Percentiles rank a stretch among this genome's conserved stretches.
Conservation (phyloP, 176 grass and related monocot species). For the Dactylis glomerata region DNA sequence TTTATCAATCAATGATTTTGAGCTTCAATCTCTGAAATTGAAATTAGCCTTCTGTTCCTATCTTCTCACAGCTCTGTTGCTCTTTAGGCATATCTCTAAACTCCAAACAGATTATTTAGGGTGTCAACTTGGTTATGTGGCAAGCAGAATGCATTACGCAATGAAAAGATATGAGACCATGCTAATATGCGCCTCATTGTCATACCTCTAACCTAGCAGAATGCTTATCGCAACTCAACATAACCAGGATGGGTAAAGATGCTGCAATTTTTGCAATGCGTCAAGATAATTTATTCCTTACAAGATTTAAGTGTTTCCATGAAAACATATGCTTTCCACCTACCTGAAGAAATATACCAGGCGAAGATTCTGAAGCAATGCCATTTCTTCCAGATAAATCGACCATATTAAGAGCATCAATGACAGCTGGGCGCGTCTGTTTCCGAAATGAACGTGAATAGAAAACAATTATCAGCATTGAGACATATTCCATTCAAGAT, state of each 20-base stretch:
- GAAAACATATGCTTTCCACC: conserved; percentile 17
- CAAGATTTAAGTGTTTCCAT: not conserved
- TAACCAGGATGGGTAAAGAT: conserved; percentile 3
- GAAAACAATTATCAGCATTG: conserved; percentile 34
- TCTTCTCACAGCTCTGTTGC: not conserved
- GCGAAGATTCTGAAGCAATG: conserved; percentile 76
- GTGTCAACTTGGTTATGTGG: not conserved
- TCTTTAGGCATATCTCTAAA: not conserved
- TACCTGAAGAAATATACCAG: conserved; percentile 97
- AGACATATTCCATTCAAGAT: not conserved
- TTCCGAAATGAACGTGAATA: conserved; percentile 33
- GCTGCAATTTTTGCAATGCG: not conserved
- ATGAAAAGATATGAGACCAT: not conserved
- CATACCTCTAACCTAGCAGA: conserved; percentile 4
- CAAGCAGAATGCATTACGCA: not conserved
- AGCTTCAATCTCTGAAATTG: not conserved
- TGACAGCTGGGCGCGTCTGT: conserved; percentile 75
- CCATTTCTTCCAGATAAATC: conserved; percentile 82
- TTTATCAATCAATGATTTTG: not conserved
- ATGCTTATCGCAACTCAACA: not conserved
- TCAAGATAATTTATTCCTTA: not conserved
- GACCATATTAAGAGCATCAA: conserved; percentile 67
- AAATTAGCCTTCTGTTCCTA: not conserved
- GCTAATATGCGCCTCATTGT: not conserved
- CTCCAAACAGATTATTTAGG: not conserved